Evolutionary conservation across 2,329 filamentous ascomycete genomes (phyloP), one percentile per base, ranked within the genome.

Genomic region (Xylariaceae sp.): DNA sequence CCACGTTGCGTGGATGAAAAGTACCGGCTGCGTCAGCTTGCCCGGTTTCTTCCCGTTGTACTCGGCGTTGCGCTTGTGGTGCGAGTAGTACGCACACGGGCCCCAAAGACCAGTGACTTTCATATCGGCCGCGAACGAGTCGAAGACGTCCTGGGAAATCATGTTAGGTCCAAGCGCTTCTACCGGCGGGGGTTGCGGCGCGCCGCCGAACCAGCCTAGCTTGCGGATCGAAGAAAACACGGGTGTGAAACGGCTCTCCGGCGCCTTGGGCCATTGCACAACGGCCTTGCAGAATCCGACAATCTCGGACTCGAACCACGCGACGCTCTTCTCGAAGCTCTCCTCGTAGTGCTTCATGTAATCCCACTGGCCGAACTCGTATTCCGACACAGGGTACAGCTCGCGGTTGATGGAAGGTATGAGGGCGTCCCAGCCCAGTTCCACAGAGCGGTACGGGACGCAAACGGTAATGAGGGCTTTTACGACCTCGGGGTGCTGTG

Each of bases 361-460:
- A 51, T 67, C 66, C 67, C 67, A 68, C 43, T 68, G 67, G 5
- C 62, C 68, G 37, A 58, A 57, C 16, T 70, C 68, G 42, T 69
- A 76, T 55, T 76, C 48, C 29, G 72, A 70, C n/a, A 63, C 67
- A 0, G 76, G 76, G 56, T 79, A 79, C 10, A 76, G 47, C 0
- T 74, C 69, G 8, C 76, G 71, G 59, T 78, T 71, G 5, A 75
- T 61, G 2, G 66, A 51, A 2, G 67, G 63, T 12, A 74, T 45
- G 8, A 72, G 47, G 8, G 65, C 60, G 0, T 72, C 64, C 19
- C 76, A 61, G 2, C 76, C 76, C 5, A 69, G 56, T 54, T 76
- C 76, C 19, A 77, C 32, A 0, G 65, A 63, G 1, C 64, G 64
- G 53, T 75, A 76, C 0, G 76, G 75, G 0, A 78, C 71, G 30